These are phyloP conservation scores for Eutrema japonicum DNA, from an alignment of 345 rosid genomes.

Conservation along the genomic window DNA sequence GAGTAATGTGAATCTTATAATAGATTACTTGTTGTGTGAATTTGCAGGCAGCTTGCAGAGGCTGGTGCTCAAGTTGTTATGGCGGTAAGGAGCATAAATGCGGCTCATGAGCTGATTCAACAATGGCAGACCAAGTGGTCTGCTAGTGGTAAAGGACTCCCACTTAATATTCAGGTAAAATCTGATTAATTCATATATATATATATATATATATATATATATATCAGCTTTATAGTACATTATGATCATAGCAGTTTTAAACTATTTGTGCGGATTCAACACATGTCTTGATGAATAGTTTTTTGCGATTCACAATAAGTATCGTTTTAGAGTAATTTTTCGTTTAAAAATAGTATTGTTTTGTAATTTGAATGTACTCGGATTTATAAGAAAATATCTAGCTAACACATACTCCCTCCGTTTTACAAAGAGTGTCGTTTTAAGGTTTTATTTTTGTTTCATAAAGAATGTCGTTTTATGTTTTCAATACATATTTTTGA, in stretches of 20 bases:
- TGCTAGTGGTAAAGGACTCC: constrained; percentile 25
- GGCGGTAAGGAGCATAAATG: constrained; percentile 61
- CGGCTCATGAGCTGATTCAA: constrained; percentile 32
- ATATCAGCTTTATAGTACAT: background rate
- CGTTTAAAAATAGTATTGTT: background rate
- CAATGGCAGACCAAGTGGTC: constrained; percentile 40
- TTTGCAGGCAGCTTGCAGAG: constrained; percentile 74
- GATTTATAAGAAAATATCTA: background rate
- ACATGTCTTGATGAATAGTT: background rate
- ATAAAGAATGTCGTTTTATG: no score
- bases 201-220: no score
- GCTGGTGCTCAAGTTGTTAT: constrained; percentile 90
- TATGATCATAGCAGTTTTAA: background rate
- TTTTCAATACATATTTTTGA: no score
- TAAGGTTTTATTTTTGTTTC: no score
- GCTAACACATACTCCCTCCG: no score
- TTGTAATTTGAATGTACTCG: background rate
- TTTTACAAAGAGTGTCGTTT: no score
- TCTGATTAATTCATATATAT: background rate
- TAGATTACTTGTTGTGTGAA: background rate
- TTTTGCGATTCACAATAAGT: background rate
- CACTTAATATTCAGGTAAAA: constrained; percentile 31
- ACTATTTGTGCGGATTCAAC: background rate
- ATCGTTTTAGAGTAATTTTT: background rate
- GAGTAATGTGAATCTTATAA: background rate